phyloP scores from a whole-genome alignment of 2,329 filamentous ascomycete species.

The Diaporthe nobilis region DNA sequence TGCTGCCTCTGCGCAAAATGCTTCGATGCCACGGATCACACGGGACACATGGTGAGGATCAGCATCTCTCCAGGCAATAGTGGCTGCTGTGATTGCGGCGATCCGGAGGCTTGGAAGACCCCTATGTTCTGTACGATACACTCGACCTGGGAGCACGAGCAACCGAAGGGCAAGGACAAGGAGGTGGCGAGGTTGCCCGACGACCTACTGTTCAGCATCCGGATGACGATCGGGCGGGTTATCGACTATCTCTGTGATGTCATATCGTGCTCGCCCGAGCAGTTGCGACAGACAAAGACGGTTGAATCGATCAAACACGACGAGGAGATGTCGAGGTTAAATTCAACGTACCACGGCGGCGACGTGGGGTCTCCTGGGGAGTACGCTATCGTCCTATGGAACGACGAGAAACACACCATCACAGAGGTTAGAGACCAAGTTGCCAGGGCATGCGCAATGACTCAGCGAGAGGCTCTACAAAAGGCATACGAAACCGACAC shows the following conservation, averaged over 20 bases:
- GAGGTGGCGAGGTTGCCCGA: constrained; percentile 74
- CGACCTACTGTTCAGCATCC: constrained; percentile 82
- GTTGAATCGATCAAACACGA: constrained; percentile 85
- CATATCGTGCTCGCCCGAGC: constrained; percentile 96
- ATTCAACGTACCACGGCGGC: constrained; percentile 80
- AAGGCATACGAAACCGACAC: constrained; percentile 92
- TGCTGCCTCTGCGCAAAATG: constrained; percentile 95
- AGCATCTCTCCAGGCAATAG: constrained; percentile 90
- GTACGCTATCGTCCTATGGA: constrained; percentile 92
- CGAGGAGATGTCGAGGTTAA: constrained; percentile 83
- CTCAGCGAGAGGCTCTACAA: constrained; percentile 75
- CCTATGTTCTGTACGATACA: constrained; percentile 96
- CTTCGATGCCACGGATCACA: constrained; percentile 95
- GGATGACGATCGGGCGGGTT: constrained; percentile 86
- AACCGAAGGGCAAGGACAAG: constrained; percentile 73
- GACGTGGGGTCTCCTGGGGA: constrained; percentile 78
- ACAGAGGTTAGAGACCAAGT: constrained; percentile 92
- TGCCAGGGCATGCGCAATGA: constrained; percentile 85
- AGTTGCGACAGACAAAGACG: constrained; percentile 88
- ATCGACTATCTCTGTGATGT: constrained; percentile 98
- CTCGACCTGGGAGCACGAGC: constrained; percentile 70
- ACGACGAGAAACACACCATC: constrained; percentile 98
- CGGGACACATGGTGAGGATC: constrained; percentile 92
- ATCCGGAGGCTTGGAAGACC: constrained; percentile 91
- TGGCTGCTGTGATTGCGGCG: constrained; percentile 97